A percentile compares a stretch with the other conserved stretches of the same genome.
Evolutionary conservation across 2,329 filamentous ascomycete genomes (phyloP).

Genomic region (Cercospora zeina): DNA sequence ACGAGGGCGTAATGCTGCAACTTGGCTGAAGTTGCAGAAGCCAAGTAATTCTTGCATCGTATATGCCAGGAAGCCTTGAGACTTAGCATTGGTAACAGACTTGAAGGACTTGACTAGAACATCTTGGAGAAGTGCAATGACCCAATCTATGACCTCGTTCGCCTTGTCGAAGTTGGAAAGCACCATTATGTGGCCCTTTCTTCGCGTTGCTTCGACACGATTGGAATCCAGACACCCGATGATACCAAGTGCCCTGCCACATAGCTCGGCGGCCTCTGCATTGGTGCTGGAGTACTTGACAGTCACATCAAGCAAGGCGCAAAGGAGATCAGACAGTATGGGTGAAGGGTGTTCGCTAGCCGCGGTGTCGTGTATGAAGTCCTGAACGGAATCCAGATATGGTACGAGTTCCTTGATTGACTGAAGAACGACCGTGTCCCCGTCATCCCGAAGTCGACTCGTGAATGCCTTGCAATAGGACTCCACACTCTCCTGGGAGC

Average conservation of each 20-base stretch:
- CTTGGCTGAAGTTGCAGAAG: slow-evolving; percentile 69
- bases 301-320: slow-evolving; percentile 80
- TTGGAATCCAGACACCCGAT: slow-evolving; percentile 92
- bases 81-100: slow-evolving; percentile 80
- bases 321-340: slow-evolving; percentile 68
- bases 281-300: slow-evolving; percentile 73
- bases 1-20: slow-evolving; percentile 53
- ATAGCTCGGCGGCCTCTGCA: slow-evolving; percentile 67
- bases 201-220: slow-evolving; percentile 74
- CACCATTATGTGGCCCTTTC: slow-evolving; percentile 80
- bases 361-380: slow-evolving; percentile 74
- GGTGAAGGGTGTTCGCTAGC: slow-evolving; percentile 80
- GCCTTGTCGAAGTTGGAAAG: slow-evolving; percentile 79
- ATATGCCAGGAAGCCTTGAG: slow-evolving; percentile 89
- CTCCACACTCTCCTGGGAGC: slow-evolving; percentile 64
- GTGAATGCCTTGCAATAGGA: slow-evolving; percentile 70
- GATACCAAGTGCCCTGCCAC: slow-evolving; percentile 79
- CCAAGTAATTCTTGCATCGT: slow-evolving; percentile 90
- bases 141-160: slow-evolving; percentile 80
- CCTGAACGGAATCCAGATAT: slow-evolving; percentile 72
- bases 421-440: slow-evolving; percentile 78
- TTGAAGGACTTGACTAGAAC: slow-evolving; percentile 89
- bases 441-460: slow-evolving; percentile 76
- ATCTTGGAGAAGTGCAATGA: slow-evolving; percentile 79
- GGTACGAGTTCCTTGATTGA: slow-evolving; percentile 73